Percentiles rank a stretch among this genome's conserved stretches.
Conservation (phyloP, 495 filamentous ascomycete species). For the Ramalina intermedia region DNA sequence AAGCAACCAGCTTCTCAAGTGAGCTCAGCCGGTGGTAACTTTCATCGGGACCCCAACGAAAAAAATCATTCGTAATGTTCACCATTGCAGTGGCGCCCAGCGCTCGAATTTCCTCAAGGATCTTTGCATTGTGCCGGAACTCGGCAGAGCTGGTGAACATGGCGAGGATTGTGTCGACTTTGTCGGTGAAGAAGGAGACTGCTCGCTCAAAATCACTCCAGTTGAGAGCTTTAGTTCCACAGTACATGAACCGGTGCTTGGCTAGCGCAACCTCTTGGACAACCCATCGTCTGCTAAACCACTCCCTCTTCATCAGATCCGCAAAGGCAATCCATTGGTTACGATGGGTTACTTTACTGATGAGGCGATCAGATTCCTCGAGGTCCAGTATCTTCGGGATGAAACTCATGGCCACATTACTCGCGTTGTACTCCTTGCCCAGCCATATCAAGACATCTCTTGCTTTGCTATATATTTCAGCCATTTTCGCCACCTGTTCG, state of each 20-base stretch:
- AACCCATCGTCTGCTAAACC: constrained; percentile 25
- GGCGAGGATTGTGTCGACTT: not conserved
- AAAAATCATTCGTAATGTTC: not conserved
- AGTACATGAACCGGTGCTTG: not conserved
- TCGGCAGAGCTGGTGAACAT: not conserved
- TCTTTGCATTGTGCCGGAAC: not conserved
- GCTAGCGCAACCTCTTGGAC: constrained; percentile 27
- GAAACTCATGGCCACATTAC: constrained; percentile 4
- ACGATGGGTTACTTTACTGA: no score
- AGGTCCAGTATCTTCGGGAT: not conserved
- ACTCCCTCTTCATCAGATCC: constrained; percentile 20
- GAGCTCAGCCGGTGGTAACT: not conserved
- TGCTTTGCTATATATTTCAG: constrained; percentile 17
- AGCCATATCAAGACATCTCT: constrained; percentile 18
- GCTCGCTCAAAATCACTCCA: not conserved
- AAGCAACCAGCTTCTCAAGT: not conserved
- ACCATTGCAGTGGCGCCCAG: not conserved
- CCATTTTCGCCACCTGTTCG: constrained; percentile 21
- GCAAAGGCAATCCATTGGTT: constrained; percentile 17
- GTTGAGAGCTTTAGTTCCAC: not conserved
- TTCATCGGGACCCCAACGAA: not conserved
- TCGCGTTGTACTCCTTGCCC: constrained; percentile 8
- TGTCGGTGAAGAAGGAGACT: not conserved
- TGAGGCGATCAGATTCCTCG: no score
- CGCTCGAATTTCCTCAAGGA: not conserved